phyloP scores from a whole-genome alignment of 345 rosid genomes.

The Lumnitzera littorea region DNA sequence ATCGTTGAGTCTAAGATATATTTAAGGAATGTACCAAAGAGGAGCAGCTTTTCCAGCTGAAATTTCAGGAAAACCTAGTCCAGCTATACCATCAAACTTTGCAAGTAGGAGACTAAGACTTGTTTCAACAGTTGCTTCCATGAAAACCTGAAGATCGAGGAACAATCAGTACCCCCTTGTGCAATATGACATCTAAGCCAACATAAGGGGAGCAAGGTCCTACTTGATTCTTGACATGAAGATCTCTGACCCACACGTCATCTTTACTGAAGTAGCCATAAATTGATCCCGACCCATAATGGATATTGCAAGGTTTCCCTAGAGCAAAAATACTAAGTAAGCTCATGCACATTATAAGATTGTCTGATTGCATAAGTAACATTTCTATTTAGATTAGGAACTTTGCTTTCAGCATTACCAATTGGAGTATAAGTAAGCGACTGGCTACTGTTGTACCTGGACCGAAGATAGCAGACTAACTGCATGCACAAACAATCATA shows the following conservation, averaged over 20 bases:
- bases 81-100: constrained; percentile 45
- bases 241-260: constrained; percentile 44
- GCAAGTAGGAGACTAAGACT: constrained; percentile 22
- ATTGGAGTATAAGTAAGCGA: constrained; percentile 46
- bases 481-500: constrained; percentile 17
- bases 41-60: constrained; percentile 35
- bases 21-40: constrained; percentile 29
- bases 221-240: constrained; percentile 58
- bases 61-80: constrained; percentile 32
- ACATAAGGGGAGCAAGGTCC: constrained; percentile 4
- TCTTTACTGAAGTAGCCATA: constrained; percentile 69
- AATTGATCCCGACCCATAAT: constrained; percentile 59
- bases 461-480: constrained; percentile 61
- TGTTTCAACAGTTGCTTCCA: constrained; percentile 37
- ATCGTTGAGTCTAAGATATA: not conserved
- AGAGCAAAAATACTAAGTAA: not conserved
- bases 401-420: constrained; percentile 18
- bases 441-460: constrained; percentile 45
- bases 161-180: not conserved
- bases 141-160: constrained; percentile 31
- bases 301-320: constrained; percentile 45
- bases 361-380: not conserved
- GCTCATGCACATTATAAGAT: not conserved
- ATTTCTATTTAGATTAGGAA: not conserved
- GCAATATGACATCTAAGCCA: not conserved